These are phyloP conservation scores for Hypholoma fasciculare DNA, from an alignment of 768 basidiomycete species.

Conservation along the genomic window DNA sequence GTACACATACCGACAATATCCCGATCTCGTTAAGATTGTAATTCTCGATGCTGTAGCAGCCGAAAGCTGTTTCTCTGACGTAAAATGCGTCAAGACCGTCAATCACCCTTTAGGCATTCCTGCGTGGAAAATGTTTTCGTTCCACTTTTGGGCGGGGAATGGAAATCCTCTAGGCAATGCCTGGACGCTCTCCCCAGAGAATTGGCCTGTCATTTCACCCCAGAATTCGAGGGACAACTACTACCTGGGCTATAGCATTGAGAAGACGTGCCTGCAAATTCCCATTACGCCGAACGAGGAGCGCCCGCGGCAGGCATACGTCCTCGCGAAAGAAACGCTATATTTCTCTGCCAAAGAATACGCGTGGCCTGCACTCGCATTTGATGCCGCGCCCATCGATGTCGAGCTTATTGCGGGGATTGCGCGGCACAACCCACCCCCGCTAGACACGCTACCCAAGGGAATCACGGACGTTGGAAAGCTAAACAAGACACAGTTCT, in stretches of 20 bases:
- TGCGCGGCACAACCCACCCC: neutral
- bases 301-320: conserved; percentile 1
- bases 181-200: conserved; percentile 5
- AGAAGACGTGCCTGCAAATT: neutral
- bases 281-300: neutral
- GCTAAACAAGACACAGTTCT: conserved; percentile 1
- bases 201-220: neutral
- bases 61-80: neutral
- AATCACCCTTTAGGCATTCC: conserved; percentile 3
- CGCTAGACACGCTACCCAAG: neutral
- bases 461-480: neutral
- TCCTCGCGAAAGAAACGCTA: neutral
- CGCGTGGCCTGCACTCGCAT: neutral
- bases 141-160: conserved; percentile 1
- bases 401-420: conserved; percentile 4
- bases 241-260: conserved; percentile 6
- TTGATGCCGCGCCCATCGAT: neutral
- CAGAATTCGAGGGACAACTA: neutral
- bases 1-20: neutral
- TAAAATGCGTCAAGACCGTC: neutral
- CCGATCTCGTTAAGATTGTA: conserved; percentile 5
- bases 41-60: neutral
- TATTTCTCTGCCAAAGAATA: conserved; percentile 1
- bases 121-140: conserved; percentile 7
- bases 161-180: neutral